A percentile compares a stretch with the other conserved stretches of the same genome.
These are phyloP conservation scores for Trichoderma brevicompactum DNA, from an alignment of 2,329 filamentous ascomycete genomes.

Conservation along the genomic window DNA sequence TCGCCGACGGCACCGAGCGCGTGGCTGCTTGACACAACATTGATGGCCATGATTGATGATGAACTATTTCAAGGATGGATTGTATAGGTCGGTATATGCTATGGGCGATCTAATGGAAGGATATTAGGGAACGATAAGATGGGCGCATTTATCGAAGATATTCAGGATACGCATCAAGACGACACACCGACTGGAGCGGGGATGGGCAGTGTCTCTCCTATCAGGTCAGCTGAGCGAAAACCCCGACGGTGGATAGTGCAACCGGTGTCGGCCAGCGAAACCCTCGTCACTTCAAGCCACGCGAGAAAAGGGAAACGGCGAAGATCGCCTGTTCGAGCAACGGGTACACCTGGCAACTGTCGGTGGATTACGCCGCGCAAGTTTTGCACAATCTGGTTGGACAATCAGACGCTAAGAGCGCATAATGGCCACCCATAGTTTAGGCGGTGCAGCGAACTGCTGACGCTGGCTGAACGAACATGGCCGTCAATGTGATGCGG, in stretches of 20 bases:
- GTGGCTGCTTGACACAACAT: constrained; percentile 38
- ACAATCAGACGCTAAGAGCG: constrained; percentile 33
- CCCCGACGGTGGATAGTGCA: constrained; percentile 22
- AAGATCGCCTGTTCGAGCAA: constrained; percentile 29
- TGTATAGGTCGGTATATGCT: constrained; percentile 20
- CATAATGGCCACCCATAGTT: constrained; percentile 19
- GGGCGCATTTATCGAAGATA: constrained; percentile 12
- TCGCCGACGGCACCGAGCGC: constrained; percentile 32
- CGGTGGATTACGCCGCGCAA: constrained; percentile 36
- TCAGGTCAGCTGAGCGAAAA: constrained; percentile 32
- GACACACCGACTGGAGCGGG: constrained; percentile 38
- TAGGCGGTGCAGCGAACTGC: constrained; percentile 25
- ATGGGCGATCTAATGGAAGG: constrained; percentile 3
- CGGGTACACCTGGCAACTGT: constrained; percentile 34
- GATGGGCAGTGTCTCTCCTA: constrained; percentile 32
- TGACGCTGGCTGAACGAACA: neutral
- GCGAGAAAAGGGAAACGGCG: constrained; percentile 6
- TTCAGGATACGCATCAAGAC: constrained; percentile 30
- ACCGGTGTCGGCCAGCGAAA: constrained; percentile 31
- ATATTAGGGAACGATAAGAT: constrained; percentile 7
- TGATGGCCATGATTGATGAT: constrained; percentile 43
- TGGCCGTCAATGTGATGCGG: neutral
- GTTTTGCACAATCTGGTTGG: constrained; percentile 38
- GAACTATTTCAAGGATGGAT: neutral
- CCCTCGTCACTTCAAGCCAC: constrained; percentile 20